These are phyloP conservation scores for Eutrema heterophyllum DNA, from an alignment of 345 rosid species.

Conservation along the genomic window DNA sequence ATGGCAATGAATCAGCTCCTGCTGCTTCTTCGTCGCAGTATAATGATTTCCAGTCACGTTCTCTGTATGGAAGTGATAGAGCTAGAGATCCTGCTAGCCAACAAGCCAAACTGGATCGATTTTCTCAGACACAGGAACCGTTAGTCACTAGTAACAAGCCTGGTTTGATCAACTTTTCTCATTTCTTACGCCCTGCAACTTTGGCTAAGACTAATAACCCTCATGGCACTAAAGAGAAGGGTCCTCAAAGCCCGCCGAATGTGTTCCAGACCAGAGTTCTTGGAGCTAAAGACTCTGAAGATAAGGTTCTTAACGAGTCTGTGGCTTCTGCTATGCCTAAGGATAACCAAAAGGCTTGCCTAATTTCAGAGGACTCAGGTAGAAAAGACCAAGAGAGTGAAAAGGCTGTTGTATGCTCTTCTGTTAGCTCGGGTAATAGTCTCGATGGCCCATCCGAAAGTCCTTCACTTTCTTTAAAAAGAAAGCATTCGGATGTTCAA, in stretches of 20 bases:
- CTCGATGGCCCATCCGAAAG: constrained; percentile 54
- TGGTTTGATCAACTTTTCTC: constrained; percentile 50
- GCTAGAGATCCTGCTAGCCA: constrained; percentile 26
- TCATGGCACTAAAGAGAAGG: constrained; percentile 29
- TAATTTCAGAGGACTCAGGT: constrained; percentile 29
- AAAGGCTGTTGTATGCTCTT: constrained; percentile 61
- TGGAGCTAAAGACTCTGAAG: constrained; percentile 32
- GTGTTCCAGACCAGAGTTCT: constrained; percentile 34
- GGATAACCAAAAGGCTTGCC: constrained; percentile 32
- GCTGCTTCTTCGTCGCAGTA: constrained; percentile 31
- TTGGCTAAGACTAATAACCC: constrained; percentile 40
- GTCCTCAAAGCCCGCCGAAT: constrained; percentile 30
- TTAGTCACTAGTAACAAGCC: constrained; percentile 32
- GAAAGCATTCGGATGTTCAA: constrained; percentile 52
- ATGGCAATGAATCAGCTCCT: constrained; percentile 29
- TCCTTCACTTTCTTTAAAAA: constrained; percentile 46
- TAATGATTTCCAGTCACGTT: constrained; percentile 35
- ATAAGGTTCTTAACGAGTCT: constrained; percentile 33
- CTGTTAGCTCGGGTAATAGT: constrained; percentile 76
- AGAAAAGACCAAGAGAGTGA: constrained; percentile 46
- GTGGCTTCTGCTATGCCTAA: constrained; percentile 35
- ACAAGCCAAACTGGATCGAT: constrained; percentile 28
- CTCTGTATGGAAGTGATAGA: constrained; percentile 40
- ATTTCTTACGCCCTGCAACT: constrained; percentile 57
- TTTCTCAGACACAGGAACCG: constrained; percentile 44